phyloP scores from a whole-genome alignment of 1,284 basidiomycete genomes.

The Phellopilus nigrolimitatus region DNA sequence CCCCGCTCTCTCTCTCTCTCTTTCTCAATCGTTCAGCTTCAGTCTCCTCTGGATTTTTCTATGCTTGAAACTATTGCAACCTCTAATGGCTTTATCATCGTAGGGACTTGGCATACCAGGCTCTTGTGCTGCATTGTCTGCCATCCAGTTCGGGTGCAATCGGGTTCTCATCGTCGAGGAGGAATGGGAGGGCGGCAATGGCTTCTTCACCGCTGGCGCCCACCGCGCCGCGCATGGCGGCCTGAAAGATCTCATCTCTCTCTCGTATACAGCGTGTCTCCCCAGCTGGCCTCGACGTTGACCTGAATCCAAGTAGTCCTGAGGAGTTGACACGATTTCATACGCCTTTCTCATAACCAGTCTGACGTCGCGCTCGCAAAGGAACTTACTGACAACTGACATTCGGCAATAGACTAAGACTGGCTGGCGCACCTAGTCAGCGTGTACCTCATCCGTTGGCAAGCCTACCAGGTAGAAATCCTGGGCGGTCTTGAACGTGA shows the following conservation, averaged over 20 bases:
- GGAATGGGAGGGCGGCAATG: constrained; percentile 65
- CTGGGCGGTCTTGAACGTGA: constrained; percentile 62
- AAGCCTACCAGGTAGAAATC: constrained; percentile 67
- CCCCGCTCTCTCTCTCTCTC: too few relatives aligned
- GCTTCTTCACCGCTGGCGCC: constrained; percentile 67
- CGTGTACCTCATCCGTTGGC: constrained; percentile 54
- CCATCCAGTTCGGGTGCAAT: constrained; percentile 51
- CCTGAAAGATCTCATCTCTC: constrained; percentile 51
- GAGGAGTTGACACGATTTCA: constrained; percentile 56
- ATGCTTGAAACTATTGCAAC: not conserved
- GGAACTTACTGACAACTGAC: constrained; percentile 50
- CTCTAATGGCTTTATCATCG: constrained; percentile 47
- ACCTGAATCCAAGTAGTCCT: constrained; percentile 52
- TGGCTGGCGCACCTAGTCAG: constrained; percentile 51
- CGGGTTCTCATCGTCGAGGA: constrained; percentile 63
- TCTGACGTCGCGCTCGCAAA: constrained; percentile 46
- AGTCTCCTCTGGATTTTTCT: too few relatives aligned
- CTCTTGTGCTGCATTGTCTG: constrained; percentile 57
- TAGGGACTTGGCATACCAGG: constrained; percentile 69
- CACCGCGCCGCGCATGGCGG: constrained; percentile 57
- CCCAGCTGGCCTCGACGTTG: constrained; percentile 41
- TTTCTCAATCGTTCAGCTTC: too few relatives aligned
- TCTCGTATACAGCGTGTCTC: constrained; percentile 44
- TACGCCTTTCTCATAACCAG: constrained; percentile 48
- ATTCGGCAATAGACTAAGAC: constrained; percentile 47